phyloP scores from a whole-genome alignment of 2,329 filamentous ascomycete genomes.

The Scytalidium lignicola region DNA sequence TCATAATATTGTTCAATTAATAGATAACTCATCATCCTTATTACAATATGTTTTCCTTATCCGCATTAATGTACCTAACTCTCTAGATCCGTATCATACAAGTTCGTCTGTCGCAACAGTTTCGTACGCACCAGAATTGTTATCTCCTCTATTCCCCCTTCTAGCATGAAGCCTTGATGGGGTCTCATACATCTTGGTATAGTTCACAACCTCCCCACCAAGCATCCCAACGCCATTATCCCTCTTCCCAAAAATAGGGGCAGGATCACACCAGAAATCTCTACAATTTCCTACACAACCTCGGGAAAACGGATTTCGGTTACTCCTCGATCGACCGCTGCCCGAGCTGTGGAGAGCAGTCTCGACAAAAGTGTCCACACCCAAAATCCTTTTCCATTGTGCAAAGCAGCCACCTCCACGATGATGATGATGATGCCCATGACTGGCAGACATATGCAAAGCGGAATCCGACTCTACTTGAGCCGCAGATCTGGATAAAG shows the following conservation, averaged over 20 bases:
- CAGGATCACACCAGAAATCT: constrained; percentile 94
- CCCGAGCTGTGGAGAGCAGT: constrained; percentile 70
- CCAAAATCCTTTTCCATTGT: constrained; percentile 79
- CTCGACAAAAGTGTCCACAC: constrained; percentile 89
- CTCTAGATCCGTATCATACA: constrained; percentile 2
- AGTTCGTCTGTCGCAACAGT: constrained; percentile 8
- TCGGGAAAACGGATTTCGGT: constrained; percentile 74
- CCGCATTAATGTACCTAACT: too few relatives aligned
- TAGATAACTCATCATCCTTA: too few relatives aligned
- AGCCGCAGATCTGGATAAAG: constrained; percentile 59
- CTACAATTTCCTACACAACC: constrained; percentile 85
- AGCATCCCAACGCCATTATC: constrained; percentile 71
- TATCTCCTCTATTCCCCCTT: constrained; percentile 17
- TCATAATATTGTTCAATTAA: too few relatives aligned
- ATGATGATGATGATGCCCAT: constrained; percentile 41
- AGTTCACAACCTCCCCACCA: constrained; percentile 76
- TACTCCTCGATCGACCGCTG: constrained; percentile 42
- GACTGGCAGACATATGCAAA: constrained; percentile 12
- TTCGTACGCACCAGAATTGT: constrained; percentile 10
- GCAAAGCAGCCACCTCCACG: constrained; percentile 64
- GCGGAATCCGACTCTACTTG: constrained; percentile 53
- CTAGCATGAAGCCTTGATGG: constrained; percentile 57
- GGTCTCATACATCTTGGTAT: constrained; percentile 83
- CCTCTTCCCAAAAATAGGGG: constrained; percentile 70
- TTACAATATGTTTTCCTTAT: too few relatives aligned